Conservation (phyloP, 1,139 yeast species). For the Taphrina flavorubra region DNA sequence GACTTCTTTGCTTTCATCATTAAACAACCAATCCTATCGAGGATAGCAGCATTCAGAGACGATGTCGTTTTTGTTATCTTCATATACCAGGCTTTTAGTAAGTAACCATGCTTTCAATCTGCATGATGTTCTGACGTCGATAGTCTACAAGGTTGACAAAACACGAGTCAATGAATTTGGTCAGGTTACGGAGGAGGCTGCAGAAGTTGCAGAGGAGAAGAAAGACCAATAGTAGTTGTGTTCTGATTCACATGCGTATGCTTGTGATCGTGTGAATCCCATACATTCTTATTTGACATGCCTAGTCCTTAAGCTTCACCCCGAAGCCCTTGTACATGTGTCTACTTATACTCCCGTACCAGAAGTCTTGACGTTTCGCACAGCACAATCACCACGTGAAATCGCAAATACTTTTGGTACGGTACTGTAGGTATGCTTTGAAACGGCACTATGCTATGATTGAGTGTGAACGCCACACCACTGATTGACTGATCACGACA, state of each 20-base stretch:
- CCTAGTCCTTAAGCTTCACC: no score
- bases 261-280: background rate
- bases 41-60: slow-evolving; percentile 55
- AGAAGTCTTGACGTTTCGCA: no score
- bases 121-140: background rate
- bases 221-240: slow-evolving; percentile 2
- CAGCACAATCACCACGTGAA: no score
- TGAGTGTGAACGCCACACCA: background rate
- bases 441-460: no score
- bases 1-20: slow-evolving; percentile 56
- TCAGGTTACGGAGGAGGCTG: slow-evolving; percentile 52
- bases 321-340: no score
- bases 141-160: slow-evolving; percentile 53
- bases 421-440: no score
- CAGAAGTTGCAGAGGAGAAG: slow-evolving; percentile 9
- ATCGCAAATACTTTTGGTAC: no score
- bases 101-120: background rate
- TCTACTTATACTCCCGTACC: no score
- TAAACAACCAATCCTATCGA: slow-evolving; percentile 48
- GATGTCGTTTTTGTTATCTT: slow-evolving; percentile 55
- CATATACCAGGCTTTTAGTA: slow-evolving; percentile 54
- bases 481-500: background rate
- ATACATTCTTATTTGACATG: no score
- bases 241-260: background rate
- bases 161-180: slow-evolving; percentile 55